These are phyloP conservation scores for Alisma plantagoaquatica DNA, from an alignment of 106 monocot species.

Conservation along the genomic window DNA sequence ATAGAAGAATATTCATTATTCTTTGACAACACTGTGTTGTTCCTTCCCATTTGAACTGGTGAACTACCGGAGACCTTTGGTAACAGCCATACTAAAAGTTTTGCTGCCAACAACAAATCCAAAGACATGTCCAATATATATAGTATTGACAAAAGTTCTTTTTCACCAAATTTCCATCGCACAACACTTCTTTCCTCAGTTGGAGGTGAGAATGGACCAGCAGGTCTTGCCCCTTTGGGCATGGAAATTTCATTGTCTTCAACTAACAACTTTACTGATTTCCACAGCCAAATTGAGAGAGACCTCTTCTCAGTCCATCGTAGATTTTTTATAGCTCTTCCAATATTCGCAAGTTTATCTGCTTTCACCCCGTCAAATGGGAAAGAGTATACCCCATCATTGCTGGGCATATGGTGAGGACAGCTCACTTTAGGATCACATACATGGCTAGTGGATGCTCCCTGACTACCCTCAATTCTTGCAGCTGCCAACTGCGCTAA, in stretches of 20 bases:
- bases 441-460: conserved; percentile 93
- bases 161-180: conserved; percentile 83
- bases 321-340: conserved; percentile 51
- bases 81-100: conserved; percentile 76
- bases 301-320: conserved; percentile 75
- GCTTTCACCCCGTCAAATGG: conserved; percentile 26
- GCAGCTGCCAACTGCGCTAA: conserved; percentile 73
- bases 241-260: conserved; percentile 54
- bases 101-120: conserved; percentile 62
- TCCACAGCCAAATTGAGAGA: conserved; percentile 71
- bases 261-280: conserved; percentile 41
- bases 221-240: conserved; percentile 31
- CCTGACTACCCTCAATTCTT: conserved; percentile 87
- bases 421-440: conserved; percentile 78
- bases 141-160: conserved; percentile 59
- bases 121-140: conserved; percentile 73
- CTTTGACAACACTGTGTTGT: conserved; percentile 27
- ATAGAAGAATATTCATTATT: conserved; percentile 46
- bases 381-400: conserved; percentile 37
- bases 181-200: conserved; percentile 35
- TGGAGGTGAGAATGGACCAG: conserved; percentile 29
- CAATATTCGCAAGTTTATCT: conserved; percentile 42
- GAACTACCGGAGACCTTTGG: conserved; percentile 26
- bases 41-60: conserved; percentile 50
- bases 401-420: conserved; percentile 48